Evolutionary conservation across 2,329 filamentous ascomycete genomes (phyloP).

Genomic region (Lachnellula occidentalis): DNA sequence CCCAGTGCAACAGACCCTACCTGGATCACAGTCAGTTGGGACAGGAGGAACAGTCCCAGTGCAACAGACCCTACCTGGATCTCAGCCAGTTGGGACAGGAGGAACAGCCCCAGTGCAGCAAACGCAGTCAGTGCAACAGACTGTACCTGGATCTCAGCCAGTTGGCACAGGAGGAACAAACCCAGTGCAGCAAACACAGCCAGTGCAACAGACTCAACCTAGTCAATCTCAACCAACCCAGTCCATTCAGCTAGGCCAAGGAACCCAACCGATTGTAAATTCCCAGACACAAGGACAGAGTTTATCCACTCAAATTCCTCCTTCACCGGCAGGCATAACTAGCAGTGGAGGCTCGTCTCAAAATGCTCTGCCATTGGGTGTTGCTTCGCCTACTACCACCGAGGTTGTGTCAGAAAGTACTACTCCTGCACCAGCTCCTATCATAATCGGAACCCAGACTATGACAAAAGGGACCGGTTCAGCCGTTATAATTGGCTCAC

Average conservation of each 20-base stretch:
- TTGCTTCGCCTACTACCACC: not conserved
- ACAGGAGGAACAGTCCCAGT: too few species aligned
- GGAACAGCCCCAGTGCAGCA: too few species aligned
- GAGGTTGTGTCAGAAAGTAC: not conserved
- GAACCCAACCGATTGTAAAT: not conserved
- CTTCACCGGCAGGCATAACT: not conserved
- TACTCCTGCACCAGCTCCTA: constrained; percentile 6
- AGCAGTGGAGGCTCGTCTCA: not conserved
- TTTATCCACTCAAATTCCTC: not conserved
- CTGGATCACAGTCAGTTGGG: too few species aligned
- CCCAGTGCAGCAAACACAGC: too few species aligned
- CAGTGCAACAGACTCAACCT: too few species aligned
- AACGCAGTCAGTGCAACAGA: too few species aligned
- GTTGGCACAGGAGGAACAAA: too few species aligned
- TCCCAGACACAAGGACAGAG: not conserved
- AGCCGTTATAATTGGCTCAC: constrained; percentile 19
- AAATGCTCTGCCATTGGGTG: not conserved
- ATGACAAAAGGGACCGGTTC: constrained; percentile 16
- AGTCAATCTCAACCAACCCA: too few species aligned
- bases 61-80: too few species aligned
- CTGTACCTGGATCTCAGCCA: too few species aligned
- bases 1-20: too few species aligned
- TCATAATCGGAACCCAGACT: constrained; percentile 19
- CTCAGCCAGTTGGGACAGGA: too few species aligned
- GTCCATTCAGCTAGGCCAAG: not conserved